Percentiles rank a stretch among this genome's conserved stretches.
These are phyloP conservation scores for Torulaspora globosa DNA, from an alignment of 1,139 yeast genomes.

Conservation along the genomic window DNA sequence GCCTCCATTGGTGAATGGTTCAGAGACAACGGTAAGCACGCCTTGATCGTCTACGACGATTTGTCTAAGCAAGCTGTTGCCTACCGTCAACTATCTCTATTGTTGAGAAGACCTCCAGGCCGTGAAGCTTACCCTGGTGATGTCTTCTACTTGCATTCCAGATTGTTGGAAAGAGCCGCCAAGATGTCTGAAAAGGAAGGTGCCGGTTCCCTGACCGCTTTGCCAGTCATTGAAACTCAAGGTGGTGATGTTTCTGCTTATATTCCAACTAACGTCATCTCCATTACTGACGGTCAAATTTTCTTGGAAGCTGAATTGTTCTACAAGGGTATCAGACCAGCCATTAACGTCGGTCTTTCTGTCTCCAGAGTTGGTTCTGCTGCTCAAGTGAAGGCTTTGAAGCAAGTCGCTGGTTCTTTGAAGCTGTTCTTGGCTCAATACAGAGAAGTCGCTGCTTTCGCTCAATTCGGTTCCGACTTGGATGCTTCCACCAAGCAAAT, in stretches of 20 bases:
- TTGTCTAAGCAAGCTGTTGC: conserved; percentile 99
- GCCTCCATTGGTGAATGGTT: conserved; percentile 99
- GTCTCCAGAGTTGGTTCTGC: conserved; percentile 99
- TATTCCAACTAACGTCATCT: conserved; percentile 95
- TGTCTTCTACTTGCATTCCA: conserved; percentile 93
- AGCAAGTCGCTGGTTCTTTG: conserved; percentile 99
- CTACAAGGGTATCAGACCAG: conserved; percentile 99
- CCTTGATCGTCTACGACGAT: conserved; percentile 95
- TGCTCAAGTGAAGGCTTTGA: conserved; percentile 99
- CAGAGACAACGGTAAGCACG: conserved; percentile 99
- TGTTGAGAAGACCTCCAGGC: conserved; percentile 97
- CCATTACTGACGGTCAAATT: conserved; percentile 96
- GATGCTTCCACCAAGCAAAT: conserved; percentile 99
- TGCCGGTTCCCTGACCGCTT: conserved; percentile 93
- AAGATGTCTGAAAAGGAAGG: conserved; percentile 89
- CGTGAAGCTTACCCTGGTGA: conserved; percentile 98
- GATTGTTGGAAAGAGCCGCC: conserved; percentile 96
- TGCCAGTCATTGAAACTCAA: conserved; percentile 96
- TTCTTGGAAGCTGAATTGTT: conserved; percentile 99
- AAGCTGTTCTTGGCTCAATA: conserved; percentile 99
- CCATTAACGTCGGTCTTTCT: conserved; percentile 99
- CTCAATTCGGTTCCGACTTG: conserved; percentile 99
- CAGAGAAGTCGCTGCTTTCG: conserved; percentile 99
- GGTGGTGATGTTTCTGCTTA: conserved; percentile 99
- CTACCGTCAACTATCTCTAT: conserved; percentile 97